Conservation (phyloP, 352 stramenopile species). For the Pythium brachiatum region DNA sequence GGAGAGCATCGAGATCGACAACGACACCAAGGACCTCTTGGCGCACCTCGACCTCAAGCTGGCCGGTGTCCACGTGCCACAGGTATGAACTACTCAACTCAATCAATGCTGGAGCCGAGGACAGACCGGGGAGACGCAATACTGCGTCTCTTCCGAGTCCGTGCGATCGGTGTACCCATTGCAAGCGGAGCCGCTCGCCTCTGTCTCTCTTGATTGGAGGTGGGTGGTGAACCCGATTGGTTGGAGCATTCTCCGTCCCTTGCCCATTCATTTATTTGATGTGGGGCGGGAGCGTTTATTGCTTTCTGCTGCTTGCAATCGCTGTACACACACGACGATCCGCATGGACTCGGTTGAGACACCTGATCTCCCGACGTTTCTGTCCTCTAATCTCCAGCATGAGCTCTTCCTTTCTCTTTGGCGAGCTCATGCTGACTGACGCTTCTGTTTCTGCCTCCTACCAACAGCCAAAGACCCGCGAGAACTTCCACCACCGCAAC, state of each 20-base stretch:
- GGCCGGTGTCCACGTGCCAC: slow-evolving; percentile 83
- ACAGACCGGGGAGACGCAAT: slow-evolving; percentile 26
- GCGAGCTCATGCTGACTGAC: slow-evolving; percentile 41
- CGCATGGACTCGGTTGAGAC: neutral
- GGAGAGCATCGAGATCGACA: slow-evolving; percentile 96
- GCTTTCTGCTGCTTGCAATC: slow-evolving; percentile 24
- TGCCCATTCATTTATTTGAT: neutral
- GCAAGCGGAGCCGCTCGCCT: slow-evolving; percentile 25
- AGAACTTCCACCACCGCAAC: slow-evolving; percentile 80
- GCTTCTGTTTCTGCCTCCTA: slow-evolving; percentile 22
- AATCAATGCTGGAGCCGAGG: slow-evolving; percentile 87
- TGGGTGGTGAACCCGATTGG: slow-evolving; percentile 19
- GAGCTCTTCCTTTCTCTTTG: slow-evolving; percentile 17
- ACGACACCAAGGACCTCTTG: slow-evolving; percentile 98
- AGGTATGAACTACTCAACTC: slow-evolving; percentile 60
- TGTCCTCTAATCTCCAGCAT: slow-evolving; percentile 6
- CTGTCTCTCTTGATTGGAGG: neutral
- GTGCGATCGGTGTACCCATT: slow-evolving; percentile 64
- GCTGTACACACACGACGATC: slow-evolving; percentile 2
- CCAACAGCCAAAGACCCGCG: slow-evolving; percentile 59
- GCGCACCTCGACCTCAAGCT: slow-evolving; percentile 94
- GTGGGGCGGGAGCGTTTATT: neutral
- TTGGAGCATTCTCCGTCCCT: slow-evolving; percentile 23
- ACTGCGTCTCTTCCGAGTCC: slow-evolving; percentile 1
- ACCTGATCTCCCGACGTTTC: neutral